Conservation (phyloP, 768 basidiomycete species). For the Hericium erinaceus region DNA sequence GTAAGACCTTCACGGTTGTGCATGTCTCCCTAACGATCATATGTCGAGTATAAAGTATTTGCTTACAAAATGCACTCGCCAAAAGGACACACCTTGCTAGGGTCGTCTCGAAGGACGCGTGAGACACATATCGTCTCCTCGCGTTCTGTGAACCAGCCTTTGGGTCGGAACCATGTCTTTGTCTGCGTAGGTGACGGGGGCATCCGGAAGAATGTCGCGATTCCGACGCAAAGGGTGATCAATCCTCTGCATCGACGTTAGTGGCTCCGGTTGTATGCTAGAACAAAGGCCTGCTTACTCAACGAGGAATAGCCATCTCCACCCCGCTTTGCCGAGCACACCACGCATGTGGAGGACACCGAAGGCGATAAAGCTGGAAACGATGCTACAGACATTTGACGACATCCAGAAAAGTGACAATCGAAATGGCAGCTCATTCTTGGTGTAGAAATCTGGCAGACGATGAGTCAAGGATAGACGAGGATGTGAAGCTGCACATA, state of each 20-base stretch:
- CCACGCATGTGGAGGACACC: slow-evolving; percentile 56
- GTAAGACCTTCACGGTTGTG: slow-evolving; percentile 59
- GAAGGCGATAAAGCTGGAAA: slow-evolving; percentile 44
- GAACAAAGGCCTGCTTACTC: slow-evolving; percentile 30
- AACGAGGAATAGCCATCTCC: slow-evolving; percentile 55
- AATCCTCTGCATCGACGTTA: slow-evolving; percentile 35
- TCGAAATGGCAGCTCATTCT: slow-evolving; percentile 27
- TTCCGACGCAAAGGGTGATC: slow-evolving; percentile 36
- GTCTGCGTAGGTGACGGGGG: slow-evolving; percentile 55
- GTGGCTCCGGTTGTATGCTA: slow-evolving; percentile 35
- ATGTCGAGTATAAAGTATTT: background rate
- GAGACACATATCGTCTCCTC: slow-evolving; percentile 45
- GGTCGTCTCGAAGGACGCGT: slow-evolving; percentile 55
- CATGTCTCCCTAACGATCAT: slow-evolving; percentile 43
- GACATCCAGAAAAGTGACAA: slow-evolving; percentile 16
- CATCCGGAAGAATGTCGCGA: slow-evolving; percentile 43
- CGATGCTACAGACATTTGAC: slow-evolving; percentile 6
- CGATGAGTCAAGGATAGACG: background rate
- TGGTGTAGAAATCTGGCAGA: slow-evolving; percentile 40
- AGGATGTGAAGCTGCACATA: background rate
- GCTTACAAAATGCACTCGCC: background rate
- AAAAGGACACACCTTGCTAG: slow-evolving; percentile 33
- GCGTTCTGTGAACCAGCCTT: slow-evolving; percentile 55
- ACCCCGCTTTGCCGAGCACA: slow-evolving; percentile 39
- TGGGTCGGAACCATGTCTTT: slow-evolving; percentile 40